Percentiles rank a stretch among this genome's conserved stretches.
Evolutionary conservation across 2,329 filamentous ascomycete genomes (phyloP).

Genomic region (Byssochlamys sp.): DNA sequence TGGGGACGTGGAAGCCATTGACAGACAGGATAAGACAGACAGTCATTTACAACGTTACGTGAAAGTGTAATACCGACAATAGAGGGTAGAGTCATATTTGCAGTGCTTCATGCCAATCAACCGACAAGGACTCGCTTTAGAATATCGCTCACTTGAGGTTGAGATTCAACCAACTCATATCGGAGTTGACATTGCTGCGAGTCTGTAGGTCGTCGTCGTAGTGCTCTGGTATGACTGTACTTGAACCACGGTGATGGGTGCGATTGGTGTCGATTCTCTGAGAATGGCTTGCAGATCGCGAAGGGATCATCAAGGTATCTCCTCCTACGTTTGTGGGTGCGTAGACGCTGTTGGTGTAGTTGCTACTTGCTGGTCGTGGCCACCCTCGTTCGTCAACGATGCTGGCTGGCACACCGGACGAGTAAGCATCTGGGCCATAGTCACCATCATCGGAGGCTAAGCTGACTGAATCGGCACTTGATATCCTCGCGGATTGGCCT

Average conservation of each 20-base stretch:
- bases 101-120: not conserved
- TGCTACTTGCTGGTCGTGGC: slow-evolving; percentile 23
- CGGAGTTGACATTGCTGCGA: slow-evolving; percentile 23
- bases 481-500: slow-evolving; percentile 35
- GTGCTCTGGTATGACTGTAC: slow-evolving; percentile 23
- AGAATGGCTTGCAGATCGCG: slow-evolving; percentile 10
- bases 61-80: not conserved
- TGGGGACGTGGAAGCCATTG: not conserved
- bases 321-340: slow-evolving; percentile 18
- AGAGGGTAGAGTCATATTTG: not conserved
- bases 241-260: slow-evolving; percentile 20
- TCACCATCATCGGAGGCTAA: slow-evolving; percentile 27
- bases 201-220: slow-evolving; percentile 15
- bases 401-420: slow-evolving; percentile 19
- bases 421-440: slow-evolving; percentile 17
- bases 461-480: slow-evolving; percentile 33
- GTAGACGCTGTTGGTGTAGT: slow-evolving; percentile 32
- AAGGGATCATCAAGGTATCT: slow-evolving; percentile 10
- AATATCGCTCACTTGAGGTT: slow-evolving; percentile 8
- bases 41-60: not conserved
- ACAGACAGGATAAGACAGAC: not conserved
- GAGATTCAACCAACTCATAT: slow-evolving; percentile 38
- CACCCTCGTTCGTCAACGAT: slow-evolving; percentile 13
- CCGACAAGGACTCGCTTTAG: not conserved
- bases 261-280: slow-evolving; percentile 6